A percentile compares a stretch with the other conserved stretches of the same genome.
phyloP scores from a whole-genome alignment of 2,329 filamentous ascomycete species.

The Clarireedia hainanense region DNA sequence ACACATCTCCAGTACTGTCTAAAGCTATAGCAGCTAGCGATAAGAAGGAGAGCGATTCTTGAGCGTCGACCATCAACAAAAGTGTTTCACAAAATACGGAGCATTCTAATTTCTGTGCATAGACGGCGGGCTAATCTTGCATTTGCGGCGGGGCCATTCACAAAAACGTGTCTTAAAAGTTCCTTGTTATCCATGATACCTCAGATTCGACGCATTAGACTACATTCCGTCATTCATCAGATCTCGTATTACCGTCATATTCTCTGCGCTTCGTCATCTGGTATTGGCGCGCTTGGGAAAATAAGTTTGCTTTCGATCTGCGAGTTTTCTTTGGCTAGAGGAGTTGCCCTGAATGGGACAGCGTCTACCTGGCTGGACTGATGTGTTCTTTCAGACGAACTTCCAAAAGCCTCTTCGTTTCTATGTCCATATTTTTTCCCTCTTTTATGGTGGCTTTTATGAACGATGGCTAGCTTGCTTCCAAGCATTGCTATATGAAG shows the following conservation, averaged over 20 bases:
- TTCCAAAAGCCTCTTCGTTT: constrained; percentile 7
- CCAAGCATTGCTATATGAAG: constrained; percentile 3
- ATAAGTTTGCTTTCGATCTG: constrained; percentile 24
- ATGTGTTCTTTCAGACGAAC: neutral
- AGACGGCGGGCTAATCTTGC: constrained; percentile 37
- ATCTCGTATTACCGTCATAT: constrained; percentile 23
- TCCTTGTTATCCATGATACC: constrained; percentile 38
- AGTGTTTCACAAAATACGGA: constrained; percentile 28
- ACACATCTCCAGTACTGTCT: constrained; percentile 57
- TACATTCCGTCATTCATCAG: constrained; percentile 26
- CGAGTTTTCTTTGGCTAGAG: constrained; percentile 24
- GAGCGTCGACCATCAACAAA: constrained; percentile 28
- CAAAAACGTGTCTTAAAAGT: constrained; percentile 38
- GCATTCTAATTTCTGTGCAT: constrained; percentile 38
- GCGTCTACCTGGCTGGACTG: neutral
- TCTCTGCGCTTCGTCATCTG: constrained; percentile 22
- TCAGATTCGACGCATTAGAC: constrained; percentile 30
- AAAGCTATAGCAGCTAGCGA: constrained; percentile 50
- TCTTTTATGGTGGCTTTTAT: constrained; percentile 3
- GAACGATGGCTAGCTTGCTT: constrained; percentile 8
- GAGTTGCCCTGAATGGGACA: constrained; percentile 13
- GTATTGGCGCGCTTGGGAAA: constrained; percentile 24
- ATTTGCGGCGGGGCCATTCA: constrained; percentile 35
- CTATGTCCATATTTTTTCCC: constrained; percentile 5
- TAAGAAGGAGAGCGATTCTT: constrained; percentile 44